Evolutionary conservation across 768 basidiomycete species (phyloP).

Genomic region (Russula brevipes): DNA sequence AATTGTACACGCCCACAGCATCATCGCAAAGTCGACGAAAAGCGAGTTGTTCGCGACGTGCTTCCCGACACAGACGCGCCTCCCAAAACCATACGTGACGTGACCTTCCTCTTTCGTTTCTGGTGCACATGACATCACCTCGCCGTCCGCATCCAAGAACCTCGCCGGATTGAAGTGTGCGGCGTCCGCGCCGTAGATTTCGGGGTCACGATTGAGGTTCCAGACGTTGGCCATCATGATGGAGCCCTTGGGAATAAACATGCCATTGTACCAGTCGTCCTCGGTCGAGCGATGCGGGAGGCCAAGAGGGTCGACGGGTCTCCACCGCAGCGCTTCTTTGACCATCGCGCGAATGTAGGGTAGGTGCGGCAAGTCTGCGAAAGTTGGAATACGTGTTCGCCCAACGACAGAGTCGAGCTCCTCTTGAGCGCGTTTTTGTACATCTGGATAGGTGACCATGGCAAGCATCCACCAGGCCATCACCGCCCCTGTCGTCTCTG

Average conservation of each 20-base stretch:
- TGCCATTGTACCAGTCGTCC: constrained; percentile 23
- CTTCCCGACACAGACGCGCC: constrained; percentile 19
- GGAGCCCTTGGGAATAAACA: constrained; percentile 22
- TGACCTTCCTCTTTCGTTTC: constrained; percentile 23
- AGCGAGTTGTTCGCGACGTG: constrained; percentile 22
- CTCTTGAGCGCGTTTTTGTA: constrained; percentile 16
- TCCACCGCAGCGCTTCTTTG: constrained; percentile 21
- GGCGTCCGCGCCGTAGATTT: constrained; percentile 19
- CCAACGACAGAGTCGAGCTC: constrained; percentile 21
- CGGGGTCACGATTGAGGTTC: constrained; percentile 19
- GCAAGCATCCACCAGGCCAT: constrained; percentile 23
- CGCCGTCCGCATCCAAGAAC: constrained; percentile 5
- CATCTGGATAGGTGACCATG: constrained; percentile 18
- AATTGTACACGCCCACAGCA: constrained; percentile 16
- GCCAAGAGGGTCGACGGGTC: constrained; percentile 21
- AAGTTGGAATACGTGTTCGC: constrained; percentile 14
- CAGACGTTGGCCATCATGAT: constrained; percentile 22
- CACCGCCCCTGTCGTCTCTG: constrained; percentile 15
- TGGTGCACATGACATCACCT: constrained; percentile 5
- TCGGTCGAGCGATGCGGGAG: constrained; percentile 20
- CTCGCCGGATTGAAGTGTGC: constrained; percentile 19
- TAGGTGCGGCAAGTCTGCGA: constrained; percentile 15
- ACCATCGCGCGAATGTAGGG: constrained; percentile 21
- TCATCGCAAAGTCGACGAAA: constrained; percentile 21
- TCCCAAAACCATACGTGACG: constrained; percentile 20